A percentile compares a stretch with the other conserved stretches of the same genome.
Evolutionary conservation across 2,329 filamentous ascomycete species (phyloP).

Genomic region (Paraphaeosphaeria minitans): DNA sequence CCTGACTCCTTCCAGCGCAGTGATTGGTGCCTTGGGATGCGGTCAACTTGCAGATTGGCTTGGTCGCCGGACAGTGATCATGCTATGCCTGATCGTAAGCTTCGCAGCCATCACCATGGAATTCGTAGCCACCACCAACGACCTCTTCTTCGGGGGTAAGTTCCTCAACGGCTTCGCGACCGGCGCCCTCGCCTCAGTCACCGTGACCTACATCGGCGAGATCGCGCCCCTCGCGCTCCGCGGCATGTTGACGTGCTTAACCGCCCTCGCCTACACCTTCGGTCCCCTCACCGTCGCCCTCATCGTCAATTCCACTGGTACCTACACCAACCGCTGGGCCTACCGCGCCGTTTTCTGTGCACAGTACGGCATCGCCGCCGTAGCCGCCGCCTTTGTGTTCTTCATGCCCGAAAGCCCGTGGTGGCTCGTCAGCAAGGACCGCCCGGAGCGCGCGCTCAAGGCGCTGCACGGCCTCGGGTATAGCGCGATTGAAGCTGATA

Average conservation of each 20-base stretch:
- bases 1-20: slow-evolving; percentile 13
- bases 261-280: slow-evolving; percentile 49
- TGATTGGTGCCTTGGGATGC: slow-evolving; percentile 43
- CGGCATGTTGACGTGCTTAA: slow-evolving; percentile 46
- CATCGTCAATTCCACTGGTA: slow-evolving; percentile 39
- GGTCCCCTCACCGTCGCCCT: slow-evolving; percentile 46
- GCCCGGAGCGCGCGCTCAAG: slow-evolving; percentile 60
- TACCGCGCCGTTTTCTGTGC: slow-evolving; percentile 51
- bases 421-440: slow-evolving; percentile 71
- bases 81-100: slow-evolving; percentile 45
- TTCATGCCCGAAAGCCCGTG: slow-evolving; percentile 57
- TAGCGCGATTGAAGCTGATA: slow-evolving; percentile 18
- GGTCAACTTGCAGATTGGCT: slow-evolving; percentile 47
- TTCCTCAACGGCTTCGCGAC: slow-evolving; percentile 51
- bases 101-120: slow-evolving; percentile 50
- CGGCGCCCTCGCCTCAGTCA: slow-evolving; percentile 47
- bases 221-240: slow-evolving; percentile 48
- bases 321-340: slow-evolving; percentile 48
- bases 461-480: slow-evolving; percentile 30
- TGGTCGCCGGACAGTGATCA: slow-evolving; percentile 41
- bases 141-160: slow-evolving; percentile 51
- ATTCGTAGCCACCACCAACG: slow-evolving; percentile 50
- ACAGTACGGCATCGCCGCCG: slow-evolving; percentile 50
- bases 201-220: slow-evolving; percentile 45
- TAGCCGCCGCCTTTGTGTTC: slow-evolving; percentile 31